These are phyloP conservation scores for Ophiostoma sp. DNA, from an alignment of 2,329 filamentous ascomycete genomes.

Conservation along the genomic window DNA sequence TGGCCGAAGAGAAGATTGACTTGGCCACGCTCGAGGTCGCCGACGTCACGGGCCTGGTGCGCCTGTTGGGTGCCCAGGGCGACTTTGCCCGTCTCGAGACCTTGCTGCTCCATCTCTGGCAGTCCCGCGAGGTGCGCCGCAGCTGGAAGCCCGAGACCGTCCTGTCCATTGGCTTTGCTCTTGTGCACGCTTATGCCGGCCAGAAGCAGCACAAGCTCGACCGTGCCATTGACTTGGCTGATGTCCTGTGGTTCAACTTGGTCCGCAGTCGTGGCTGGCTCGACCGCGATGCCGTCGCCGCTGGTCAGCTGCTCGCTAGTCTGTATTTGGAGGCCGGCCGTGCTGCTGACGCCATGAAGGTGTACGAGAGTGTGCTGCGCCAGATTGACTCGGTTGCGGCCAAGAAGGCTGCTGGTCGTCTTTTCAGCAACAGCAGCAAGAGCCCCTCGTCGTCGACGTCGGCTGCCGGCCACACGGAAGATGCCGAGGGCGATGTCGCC, in stretches of 20 bases:
- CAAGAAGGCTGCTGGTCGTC: neutral
- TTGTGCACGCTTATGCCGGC: conserved; percentile 38
- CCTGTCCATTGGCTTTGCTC: conserved; percentile 36
- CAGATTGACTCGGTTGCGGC: conserved; percentile 31
- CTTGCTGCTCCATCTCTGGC: conserved; percentile 39
- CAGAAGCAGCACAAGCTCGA: conserved; percentile 32
- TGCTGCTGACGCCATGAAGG: conserved; percentile 34
- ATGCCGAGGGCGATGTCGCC: conserved; percentile 24
- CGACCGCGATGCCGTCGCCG: conserved; percentile 35
- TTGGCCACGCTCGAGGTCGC: conserved; percentile 45
- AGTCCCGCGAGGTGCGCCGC: conserved; percentile 39
- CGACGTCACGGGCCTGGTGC: conserved; percentile 48
- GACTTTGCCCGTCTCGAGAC: conserved; percentile 49
- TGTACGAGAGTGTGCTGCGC: conserved; percentile 37
- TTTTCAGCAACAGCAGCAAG: neutral
- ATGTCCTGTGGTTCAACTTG: conserved; percentile 40
- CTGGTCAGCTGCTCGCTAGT: conserved; percentile 36
- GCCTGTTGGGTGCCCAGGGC: conserved; percentile 49
- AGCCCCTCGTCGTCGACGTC: neutral
- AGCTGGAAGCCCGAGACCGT: conserved; percentile 36
- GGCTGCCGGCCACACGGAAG: conserved; percentile 7
- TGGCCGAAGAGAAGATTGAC: conserved; percentile 46
- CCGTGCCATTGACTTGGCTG: conserved; percentile 36
- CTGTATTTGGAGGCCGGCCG: conserved; percentile 35
- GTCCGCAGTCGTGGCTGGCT: conserved; percentile 38